A percentile compares a stretch with the other conserved stretches of the same genome.
Evolutionary conservation across 148 eudicot genomes (phyloP).

Genomic region (Fagopyrum tataricum): DNA sequence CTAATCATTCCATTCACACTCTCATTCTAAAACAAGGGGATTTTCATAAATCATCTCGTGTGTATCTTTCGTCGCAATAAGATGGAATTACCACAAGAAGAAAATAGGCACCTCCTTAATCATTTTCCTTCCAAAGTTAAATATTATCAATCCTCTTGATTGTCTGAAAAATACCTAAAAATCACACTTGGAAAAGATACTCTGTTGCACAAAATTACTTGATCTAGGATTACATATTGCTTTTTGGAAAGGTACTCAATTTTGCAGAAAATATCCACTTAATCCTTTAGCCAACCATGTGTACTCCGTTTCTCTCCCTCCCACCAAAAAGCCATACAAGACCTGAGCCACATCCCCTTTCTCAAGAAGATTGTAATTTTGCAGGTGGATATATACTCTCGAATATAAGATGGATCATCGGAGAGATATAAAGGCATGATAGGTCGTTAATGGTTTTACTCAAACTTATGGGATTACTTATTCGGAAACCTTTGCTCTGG

Average conservation of each 20-base stretch:
- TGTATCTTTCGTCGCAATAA: background rate
- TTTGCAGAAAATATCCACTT: no score
- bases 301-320: no score
- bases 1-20: background rate
- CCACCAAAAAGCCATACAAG: no score
- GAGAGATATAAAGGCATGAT: no score
- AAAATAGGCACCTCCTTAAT: conserved; percentile 2
- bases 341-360: no score
- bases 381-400: no score
- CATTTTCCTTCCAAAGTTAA: background rate
- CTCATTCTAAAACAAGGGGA: background rate
- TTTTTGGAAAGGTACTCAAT: background rate
- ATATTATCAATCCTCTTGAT: background rate
- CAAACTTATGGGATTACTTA: background rate
- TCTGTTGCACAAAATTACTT: no score
- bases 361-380: no score
- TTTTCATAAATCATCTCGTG: background rate
- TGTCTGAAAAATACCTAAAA: background rate
- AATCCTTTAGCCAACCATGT: no score
- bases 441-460: background rate
- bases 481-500: background rate
- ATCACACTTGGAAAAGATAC: no score
- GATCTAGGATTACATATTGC: no score
- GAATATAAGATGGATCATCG: no score
- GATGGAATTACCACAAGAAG: background rate